phyloP scores from a whole-genome alignment of 176 grass and related monocot genomes.

The Carex parvula region DNA sequence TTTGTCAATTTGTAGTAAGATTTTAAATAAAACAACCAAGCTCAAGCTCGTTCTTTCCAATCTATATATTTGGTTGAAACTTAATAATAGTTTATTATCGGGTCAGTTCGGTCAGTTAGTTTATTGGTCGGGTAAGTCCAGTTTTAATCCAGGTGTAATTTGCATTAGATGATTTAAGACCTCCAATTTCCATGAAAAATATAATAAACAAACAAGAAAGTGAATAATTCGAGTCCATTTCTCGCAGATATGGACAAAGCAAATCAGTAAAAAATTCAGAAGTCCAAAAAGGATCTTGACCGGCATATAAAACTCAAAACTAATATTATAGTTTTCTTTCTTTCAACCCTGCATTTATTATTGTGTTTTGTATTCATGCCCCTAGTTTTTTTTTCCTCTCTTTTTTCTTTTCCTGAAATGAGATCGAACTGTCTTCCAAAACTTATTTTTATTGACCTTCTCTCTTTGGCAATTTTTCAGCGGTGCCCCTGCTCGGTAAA shows the following conservation, averaged over 20 bases:
- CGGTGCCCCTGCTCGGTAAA: slow-evolving; percentile 27
- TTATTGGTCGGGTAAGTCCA: too few species aligned
- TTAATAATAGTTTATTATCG: background rate
- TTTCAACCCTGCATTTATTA: background rate
- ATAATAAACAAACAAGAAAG: background rate
- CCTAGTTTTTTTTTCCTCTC: background rate
- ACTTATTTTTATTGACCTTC: background rate
- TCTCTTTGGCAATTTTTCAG: slow-evolving; percentile 19
- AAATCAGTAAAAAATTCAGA: background rate
- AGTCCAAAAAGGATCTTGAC: background rate
- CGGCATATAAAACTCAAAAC: background rate
- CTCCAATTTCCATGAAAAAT: background rate
- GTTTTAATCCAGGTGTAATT: too few species aligned
- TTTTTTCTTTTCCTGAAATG: too few species aligned
- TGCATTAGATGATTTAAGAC: background rate
- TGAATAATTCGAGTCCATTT: background rate
- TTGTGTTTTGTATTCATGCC: background rate
- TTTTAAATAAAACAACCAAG: background rate
- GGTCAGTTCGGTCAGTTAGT: background rate
- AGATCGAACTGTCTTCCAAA: background rate
- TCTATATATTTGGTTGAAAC: background rate
- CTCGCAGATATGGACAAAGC: background rate
- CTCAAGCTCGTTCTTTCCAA: background rate
- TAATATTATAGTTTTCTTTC: background rate
- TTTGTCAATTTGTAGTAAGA: background rate